phyloP scores from a whole-genome alignment of 306 rosid species.

The Myrica gale region DNA sequence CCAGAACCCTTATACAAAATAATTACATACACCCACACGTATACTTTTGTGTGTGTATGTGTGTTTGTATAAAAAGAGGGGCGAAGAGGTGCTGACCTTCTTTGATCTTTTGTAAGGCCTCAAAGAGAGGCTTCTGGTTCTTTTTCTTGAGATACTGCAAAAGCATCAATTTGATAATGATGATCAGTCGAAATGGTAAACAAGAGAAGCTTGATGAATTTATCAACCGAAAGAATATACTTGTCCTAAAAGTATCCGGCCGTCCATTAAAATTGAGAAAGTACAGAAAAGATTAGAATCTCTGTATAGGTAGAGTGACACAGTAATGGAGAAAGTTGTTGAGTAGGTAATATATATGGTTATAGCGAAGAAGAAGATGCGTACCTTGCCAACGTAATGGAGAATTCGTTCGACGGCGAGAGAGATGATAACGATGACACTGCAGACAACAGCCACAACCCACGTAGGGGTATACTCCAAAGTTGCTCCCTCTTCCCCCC shows the following conservation, averaged over 20 bases:
- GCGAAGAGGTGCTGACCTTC: conserved; percentile 23
- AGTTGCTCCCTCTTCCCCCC: conserved; percentile 23
- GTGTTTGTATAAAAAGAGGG: too few relatives aligned
- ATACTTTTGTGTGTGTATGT: too few relatives aligned
- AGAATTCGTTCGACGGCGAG: conserved; percentile 28
- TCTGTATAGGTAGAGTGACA: too few relatives aligned
- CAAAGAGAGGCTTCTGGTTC: conserved; percentile 38
- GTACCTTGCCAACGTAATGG: conserved; percentile 36
- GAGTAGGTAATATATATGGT: too few relatives aligned
- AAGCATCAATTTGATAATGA: not conserved
- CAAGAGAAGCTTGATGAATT: too few relatives aligned
- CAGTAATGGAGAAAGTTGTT: too few relatives aligned
- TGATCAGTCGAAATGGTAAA: too few relatives aligned
- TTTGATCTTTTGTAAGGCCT: conserved; percentile 42
- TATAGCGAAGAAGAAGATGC: not conserved
- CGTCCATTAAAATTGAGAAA: too few relatives aligned
- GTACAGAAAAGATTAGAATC: too few relatives aligned
- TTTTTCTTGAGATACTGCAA: conserved; percentile 37
- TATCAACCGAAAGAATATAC: too few relatives aligned
- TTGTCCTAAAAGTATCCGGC: too few relatives aligned
- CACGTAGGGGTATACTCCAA: conserved; percentile 42
- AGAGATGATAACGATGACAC: conserved; percentile 34
- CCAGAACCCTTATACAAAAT: not conserved
- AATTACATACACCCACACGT: too few relatives aligned
- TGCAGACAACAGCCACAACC: conserved; percentile 39